Conservation (phyloP, 148 eudicot genomes). For the Persicaria tinctoria region DNA sequence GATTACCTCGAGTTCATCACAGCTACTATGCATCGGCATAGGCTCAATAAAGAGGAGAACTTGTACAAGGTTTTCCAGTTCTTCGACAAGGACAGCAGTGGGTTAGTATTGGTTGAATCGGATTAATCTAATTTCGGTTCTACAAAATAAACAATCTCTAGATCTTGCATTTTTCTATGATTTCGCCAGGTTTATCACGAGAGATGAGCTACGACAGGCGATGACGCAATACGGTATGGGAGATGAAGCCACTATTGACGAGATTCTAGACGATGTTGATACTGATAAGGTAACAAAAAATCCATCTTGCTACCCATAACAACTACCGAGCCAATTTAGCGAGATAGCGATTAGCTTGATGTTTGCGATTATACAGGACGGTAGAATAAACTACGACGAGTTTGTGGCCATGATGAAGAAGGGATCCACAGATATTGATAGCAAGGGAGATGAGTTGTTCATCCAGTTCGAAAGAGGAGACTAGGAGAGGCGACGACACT, state of each 20-base stretch:
- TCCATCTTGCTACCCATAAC: not conserved
- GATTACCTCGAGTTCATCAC: constrained; percentile 81
- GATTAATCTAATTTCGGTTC: not conserved
- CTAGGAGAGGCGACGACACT: not conserved
- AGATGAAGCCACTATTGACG: constrained; percentile 83
- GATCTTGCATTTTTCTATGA: not conserved
- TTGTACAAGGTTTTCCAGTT: constrained; percentile 57
- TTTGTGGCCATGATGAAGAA: constrained; percentile 81
- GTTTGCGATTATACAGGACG: constrained; percentile 41
- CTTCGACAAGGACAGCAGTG: constrained; percentile 74
- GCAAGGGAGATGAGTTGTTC: constrained; percentile 4
- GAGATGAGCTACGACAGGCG: constrained; percentile 75
- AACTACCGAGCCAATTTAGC: not conserved
- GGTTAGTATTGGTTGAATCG: constrained; percentile 31
- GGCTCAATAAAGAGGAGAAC: constrained; percentile 68
- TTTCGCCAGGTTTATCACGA: constrained; percentile 54
- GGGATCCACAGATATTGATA: constrained; percentile 29
- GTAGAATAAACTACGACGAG: constrained; percentile 64
- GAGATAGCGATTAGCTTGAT: not conserved
- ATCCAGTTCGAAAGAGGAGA: constrained; percentile 2
- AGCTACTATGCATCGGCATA: constrained; percentile 90
- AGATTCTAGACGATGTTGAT: constrained; percentile 80
- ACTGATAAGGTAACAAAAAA: constrained; percentile 44
- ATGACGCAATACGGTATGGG: constrained; percentile 80
- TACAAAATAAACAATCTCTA: not conserved